These are phyloP conservation scores for Aspergillus leporis DNA, from an alignment of 495 filamentous ascomycete genomes.

Conservation along the genomic window DNA sequence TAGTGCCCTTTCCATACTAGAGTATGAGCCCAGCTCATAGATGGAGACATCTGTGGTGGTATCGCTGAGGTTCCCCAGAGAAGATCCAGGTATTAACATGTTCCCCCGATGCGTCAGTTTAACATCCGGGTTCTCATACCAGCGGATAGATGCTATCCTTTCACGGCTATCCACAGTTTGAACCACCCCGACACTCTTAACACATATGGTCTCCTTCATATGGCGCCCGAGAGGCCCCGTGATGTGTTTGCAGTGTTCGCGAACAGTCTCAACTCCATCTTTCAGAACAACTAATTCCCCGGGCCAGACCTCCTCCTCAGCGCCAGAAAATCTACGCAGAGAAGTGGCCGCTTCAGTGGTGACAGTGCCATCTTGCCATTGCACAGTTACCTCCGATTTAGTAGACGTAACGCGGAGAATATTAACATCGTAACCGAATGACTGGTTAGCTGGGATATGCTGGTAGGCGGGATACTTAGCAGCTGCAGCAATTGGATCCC, in stretches of 20 bases:
- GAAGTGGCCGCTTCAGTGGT: constrained; percentile 41
- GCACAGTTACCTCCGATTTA: constrained; percentile 48
- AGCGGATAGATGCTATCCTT: constrained; percentile 54
- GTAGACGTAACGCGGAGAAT: constrained; percentile 49
- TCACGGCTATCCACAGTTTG: constrained; percentile 55
- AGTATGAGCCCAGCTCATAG: constrained; percentile 54
- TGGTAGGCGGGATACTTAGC: constrained; percentile 47
- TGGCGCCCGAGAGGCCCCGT: constrained; percentile 10
- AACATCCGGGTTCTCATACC: constrained; percentile 49
- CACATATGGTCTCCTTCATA: constrained; percentile 5
- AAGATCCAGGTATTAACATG: constrained; percentile 31
- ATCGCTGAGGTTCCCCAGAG: constrained; percentile 42
- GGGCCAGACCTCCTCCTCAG: constrained; percentile 58
- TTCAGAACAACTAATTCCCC: constrained; percentile 57
- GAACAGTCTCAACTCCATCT: constrained; percentile 30
- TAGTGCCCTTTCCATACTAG: constrained; percentile 41
- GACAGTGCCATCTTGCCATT: constrained; percentile 60
- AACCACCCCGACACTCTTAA: constrained; percentile 55
- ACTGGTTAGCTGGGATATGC: constrained; percentile 47
- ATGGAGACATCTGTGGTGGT: constrained; percentile 52
- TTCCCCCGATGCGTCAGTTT: constrained; percentile 36
- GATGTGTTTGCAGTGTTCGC: constrained; percentile 2
- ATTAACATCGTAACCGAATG: constrained; percentile 60
- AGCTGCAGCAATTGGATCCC: constrained; percentile 45
- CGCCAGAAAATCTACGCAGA: constrained; percentile 46